Evolutionary conservation across 2,329 filamentous ascomycete genomes (phyloP), one percentile per base, ranked within the genome.

Genomic region (Colletotrichum limetticola): DNA sequence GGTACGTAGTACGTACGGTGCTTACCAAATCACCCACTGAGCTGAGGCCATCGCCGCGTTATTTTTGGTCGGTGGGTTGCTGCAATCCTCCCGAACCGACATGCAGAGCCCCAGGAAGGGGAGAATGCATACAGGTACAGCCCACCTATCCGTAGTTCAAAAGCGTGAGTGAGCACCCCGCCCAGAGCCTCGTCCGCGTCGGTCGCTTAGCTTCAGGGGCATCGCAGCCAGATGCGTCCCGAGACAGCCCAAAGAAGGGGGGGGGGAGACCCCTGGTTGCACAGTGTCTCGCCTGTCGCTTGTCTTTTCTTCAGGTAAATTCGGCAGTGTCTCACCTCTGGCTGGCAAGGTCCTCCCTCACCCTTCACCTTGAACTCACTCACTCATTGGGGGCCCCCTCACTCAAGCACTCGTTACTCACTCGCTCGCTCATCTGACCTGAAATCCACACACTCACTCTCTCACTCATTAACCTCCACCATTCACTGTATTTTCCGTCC

Each of bases 101-200:
- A 5, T 42, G 37, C 37, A 42, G 30, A 32, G 9, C 30, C 30
- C 30, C 30, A 32, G 30, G 30, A 32, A 32, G 30, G 30, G 30
- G 3, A 32, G 35, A 37, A 14, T 37, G 35, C 14, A 37, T 14
- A 37, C 35, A 37, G 35, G 30, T 32, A 3, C 8, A 32, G 30
- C 30, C 30, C 30, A 32, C 30, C 30, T 32, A 32, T 32, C 30
- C 30, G 30, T 32, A 32, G 30, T 32, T 9, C 30, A 32, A 32
- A 32, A 32, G 30, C 9, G 30, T 11, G 32, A 42, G 16, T 42
- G 37, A 22, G 30, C 46, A 26, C 46, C 24, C 66, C 59, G 37
- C 53, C 7, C 70, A 35, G 57, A 72, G 46, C 70, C 59, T 59
- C 66, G 63, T 58, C 58, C 66, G 66, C 66, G 63, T 53, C 58